Evolutionary conservation across 2,329 filamentous ascomycete species (phyloP).

Genomic region (Hypocreales sp.): DNA sequence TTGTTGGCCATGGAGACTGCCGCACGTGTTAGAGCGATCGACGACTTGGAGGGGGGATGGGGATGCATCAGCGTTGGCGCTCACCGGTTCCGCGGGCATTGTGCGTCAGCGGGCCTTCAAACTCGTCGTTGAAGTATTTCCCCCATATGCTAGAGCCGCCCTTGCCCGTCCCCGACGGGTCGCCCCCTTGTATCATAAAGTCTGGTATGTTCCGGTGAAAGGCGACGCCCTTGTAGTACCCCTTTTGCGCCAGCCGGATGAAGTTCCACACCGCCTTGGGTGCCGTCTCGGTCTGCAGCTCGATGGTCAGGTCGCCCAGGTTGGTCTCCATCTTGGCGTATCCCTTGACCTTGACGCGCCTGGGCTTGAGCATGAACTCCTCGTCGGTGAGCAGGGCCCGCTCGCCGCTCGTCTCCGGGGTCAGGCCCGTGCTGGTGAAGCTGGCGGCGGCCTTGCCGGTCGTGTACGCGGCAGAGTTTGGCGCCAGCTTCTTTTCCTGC

Average conservation of each 20-base stretch:
- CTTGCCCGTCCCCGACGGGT: slow-evolving; percentile 80
- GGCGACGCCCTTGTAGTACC: slow-evolving; percentile 69
- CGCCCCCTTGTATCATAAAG: slow-evolving; percentile 97
- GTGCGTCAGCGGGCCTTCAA: slow-evolving; percentile 80
- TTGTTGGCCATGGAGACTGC: slow-evolving; percentile 85
- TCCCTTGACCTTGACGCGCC: slow-evolving; percentile 75
- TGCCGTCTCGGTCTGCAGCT: slow-evolving; percentile 80
- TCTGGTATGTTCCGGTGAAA: slow-evolving; percentile 92
- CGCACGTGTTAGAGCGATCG: no score
- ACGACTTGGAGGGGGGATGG: no score
- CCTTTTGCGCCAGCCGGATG: slow-evolving; percentile 69
- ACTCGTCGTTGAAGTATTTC: slow-evolving; percentile 86
- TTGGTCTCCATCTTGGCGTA: slow-evolving; percentile 85
- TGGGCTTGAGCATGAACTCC: slow-evolving; percentile 90
- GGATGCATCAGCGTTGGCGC: slow-evolving; percentile 4
- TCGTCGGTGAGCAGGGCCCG: slow-evolving; percentile 80
- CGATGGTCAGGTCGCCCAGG: slow-evolving; percentile 70
- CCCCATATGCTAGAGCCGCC: slow-evolving; percentile 90
- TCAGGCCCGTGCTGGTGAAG: slow-evolving; percentile 88
- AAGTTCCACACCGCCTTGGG: slow-evolving; percentile 98
- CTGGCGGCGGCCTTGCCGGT: slow-evolving; percentile 84
- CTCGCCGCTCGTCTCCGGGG: slow-evolving; percentile 78
- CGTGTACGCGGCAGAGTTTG: slow-evolving; percentile 82
- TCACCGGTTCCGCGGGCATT: slow-evolving; percentile 52
- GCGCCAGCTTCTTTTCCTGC: slow-evolving; percentile 45